Base-by-base conservation (phyloP, 345 rosid species). In the Euclidium syriacum region DNA sequence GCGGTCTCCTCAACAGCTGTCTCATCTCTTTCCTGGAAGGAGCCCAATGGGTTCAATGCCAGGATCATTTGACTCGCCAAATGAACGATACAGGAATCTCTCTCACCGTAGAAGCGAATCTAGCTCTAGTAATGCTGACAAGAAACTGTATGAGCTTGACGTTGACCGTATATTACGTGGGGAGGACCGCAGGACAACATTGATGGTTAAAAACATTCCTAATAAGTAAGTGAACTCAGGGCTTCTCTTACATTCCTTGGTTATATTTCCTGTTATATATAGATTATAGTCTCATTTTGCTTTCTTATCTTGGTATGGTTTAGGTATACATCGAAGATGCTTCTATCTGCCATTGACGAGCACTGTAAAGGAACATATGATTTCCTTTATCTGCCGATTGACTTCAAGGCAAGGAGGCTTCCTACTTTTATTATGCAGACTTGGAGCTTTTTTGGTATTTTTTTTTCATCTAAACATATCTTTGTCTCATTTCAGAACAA, bases 161-260 rank as follows among this genome's bases (percentile, higher is more conserved):
- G 64, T 86, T 38, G 90, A 92, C 35, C 84, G 83, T 62, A 89
- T 92, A 72, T 44, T 73, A 62, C 83, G 52, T 52, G 96, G 97
- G 39, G 96, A 90, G 14, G 99, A 94, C 68, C 55, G 43, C 42
- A 74, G 99, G 59, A 94, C 97, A 35, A 94, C 99, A 3, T 84
- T 94, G 74, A 90, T 94, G 99, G 83, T 94, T 71, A 94, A 90
- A 76, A 94, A 94, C 61, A 90, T 94, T 72, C 99, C 98, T 44
- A 92, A 92, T 80, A 92, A 92, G 96, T 89, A 85, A 36, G 83
- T 61, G 56, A 58, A 33, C 22, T 62, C 9, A 40, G 53, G 17
- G 15, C 55, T 16, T 54, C 30, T 54, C 48, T 24, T 48, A 22
- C 44, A 14, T 14, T 46, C 46, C 38, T 42, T 61, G 56, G 32